A percentile compares a stretch with the other conserved stretches of the same genome.
Evolutionary conservation across 1,139 yeast species (phyloP).

Genomic region (Lizanozyma gosingica): DNA sequence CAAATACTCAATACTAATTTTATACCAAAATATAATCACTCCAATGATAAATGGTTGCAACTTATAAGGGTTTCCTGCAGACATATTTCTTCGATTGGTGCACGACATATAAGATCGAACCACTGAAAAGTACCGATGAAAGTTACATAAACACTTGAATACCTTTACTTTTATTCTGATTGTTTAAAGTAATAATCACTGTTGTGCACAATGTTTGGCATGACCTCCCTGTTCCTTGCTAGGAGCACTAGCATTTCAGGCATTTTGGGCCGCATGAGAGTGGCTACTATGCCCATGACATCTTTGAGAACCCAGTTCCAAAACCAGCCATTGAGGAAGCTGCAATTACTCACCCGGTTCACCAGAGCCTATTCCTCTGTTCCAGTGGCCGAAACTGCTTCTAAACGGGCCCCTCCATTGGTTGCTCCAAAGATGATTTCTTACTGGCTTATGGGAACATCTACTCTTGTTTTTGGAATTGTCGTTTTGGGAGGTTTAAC

Average conservation of each 20-base stretch:
- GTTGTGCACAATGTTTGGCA: neutral
- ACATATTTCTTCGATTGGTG: no score
- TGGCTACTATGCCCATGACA: neutral
- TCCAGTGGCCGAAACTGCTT: neutral
- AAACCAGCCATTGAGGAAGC: neutral
- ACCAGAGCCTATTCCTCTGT: neutral
- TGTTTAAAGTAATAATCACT: neutral
- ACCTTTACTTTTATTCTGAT: no score
- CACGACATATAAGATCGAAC: no score
- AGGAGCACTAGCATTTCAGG: neutral
- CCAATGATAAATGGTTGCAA: no score
- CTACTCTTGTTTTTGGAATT: constrained; percentile 87
- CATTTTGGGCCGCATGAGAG: neutral
- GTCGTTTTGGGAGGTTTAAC: constrained; percentile 96
- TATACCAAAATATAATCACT: no score
- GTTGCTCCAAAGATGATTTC: constrained; percentile 32
- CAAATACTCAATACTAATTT: no score
- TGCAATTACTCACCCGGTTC: neutral
- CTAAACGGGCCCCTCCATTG: neutral
- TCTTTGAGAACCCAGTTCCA: neutral
- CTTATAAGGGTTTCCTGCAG: no score
- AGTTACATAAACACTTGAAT: neutral
- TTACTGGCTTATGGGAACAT: constrained; percentile 85
- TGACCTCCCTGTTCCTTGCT: neutral
- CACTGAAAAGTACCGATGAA: neutral